Evolutionary conservation across 2,329 filamentous ascomycete species (phyloP), one percentile per base, ranked within the genome.

Genomic region (Aspergillus niger): DNA sequence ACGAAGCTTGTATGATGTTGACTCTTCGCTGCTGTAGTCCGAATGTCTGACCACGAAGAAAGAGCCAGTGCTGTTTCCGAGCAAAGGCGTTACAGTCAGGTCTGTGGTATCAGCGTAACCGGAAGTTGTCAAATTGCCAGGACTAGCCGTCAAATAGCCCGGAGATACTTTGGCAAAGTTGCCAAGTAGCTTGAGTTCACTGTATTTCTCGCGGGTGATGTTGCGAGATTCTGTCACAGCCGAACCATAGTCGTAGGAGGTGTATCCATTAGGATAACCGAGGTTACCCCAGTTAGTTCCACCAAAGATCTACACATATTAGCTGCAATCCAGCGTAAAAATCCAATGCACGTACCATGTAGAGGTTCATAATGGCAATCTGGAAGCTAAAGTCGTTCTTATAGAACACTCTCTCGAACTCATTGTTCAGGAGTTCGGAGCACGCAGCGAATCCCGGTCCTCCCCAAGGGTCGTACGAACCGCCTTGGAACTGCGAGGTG

Each of bases 241-340:
- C 4, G 86, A 81, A 5, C 84, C 83, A 66, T 87, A 88, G 67
- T 88, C 85, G 67, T 88, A 88, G 3, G 80, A 83, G 0, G 84
- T 87, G 62, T 88, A 88, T 2, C 83, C 86, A 10, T 86, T 87
- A 8, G 88, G 82, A 65, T 91, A 86, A 0, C 90, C 89, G 4
- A 91, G 74, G 63, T 92, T 93, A 0, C 91, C 91, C 91, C 91
- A 94, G 71, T 94, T 95, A 0, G 91, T 93, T 5, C 91, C 91
- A 13, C 91, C 91, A 65, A 83, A 91, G 0, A 84, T 87, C 84
- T 85, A 15, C 36, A n/a, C n/a, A n/a, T n/a, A n/a, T n/a, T n/a
- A n/a, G n/a, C n/a, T n/a, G n/a, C n/a, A n/a, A n/a, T n/a, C n/a
- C n/a, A n/a, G n/a, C n/a, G n/a, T n/a, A n/a, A n/a, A n/a, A n/a